Conservation (phyloP, 2,329 filamentous ascomycete species). For the Cladosporium phlei region DNA sequence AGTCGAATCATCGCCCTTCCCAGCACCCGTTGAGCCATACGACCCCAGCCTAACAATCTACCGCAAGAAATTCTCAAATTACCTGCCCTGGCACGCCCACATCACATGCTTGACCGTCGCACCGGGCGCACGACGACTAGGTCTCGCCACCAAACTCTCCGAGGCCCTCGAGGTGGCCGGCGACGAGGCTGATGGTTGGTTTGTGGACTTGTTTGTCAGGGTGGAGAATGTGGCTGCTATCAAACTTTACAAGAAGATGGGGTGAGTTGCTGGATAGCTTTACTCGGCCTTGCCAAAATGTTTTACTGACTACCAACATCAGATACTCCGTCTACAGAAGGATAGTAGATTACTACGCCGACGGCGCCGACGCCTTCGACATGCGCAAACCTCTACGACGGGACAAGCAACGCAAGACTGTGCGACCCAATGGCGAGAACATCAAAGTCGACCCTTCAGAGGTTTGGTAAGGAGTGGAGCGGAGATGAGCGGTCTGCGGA, state of each 20-base stretch:
- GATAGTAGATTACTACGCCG: conserved; percentile 89
- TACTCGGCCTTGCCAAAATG: no score
- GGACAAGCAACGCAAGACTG: conserved; percentile 69
- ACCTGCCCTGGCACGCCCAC: conserved; percentile 98
- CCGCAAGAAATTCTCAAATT: conserved; percentile 52
- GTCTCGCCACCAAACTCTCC: conserved; percentile 79
- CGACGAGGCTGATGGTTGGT: conserved; percentile 81
- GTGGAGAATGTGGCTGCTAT: conserved; percentile 85
- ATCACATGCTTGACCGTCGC: conserved; percentile 94
- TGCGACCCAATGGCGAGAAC: conserved; percentile 74
- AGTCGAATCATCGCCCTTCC: conserved; percentile 74
- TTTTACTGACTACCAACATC: no score
- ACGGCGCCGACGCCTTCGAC: conserved; percentile 93
- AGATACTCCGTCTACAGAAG: conserved; percentile 78
- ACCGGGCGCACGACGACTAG: conserved; percentile 76
- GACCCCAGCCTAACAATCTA: conserved; percentile 46
- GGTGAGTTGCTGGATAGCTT: conserved; percentile 52
- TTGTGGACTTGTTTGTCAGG: conserved; percentile 90
- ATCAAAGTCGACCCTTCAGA: conserved; percentile 75
- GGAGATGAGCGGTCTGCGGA: no score
- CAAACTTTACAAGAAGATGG: conserved; percentile 81
- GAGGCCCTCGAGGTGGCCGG: conserved; percentile 76
- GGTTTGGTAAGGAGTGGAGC: conserved; percentile 70
- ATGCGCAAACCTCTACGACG: conserved; percentile 90
- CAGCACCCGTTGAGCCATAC: conserved; percentile 67